Evolutionary conservation across 1,284 basidiomycete species (phyloP).

Genomic region (Moniliophthora roreri): DNA sequence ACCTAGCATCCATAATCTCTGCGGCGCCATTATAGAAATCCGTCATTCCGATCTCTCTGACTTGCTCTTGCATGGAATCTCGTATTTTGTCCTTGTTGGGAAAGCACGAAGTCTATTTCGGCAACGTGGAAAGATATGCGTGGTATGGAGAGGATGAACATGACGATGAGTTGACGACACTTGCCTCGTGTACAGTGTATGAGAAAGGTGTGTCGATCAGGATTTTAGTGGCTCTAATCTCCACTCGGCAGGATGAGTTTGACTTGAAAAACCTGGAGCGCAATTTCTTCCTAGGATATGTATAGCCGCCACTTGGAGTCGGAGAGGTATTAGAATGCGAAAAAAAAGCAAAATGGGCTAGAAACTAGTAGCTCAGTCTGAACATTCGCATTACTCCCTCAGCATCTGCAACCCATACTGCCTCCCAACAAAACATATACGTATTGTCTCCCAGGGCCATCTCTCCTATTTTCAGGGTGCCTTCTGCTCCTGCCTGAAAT

Average conservation of each 20-base stretch:
- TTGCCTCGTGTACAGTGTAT: slow-evolving; percentile 22
- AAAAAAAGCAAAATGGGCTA: too few relatives aligned
- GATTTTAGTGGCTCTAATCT: slow-evolving; percentile 18
- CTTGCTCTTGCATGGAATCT: slow-evolving; percentile 18
- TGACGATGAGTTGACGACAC: slow-evolving; percentile 17
- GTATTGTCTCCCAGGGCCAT: slow-evolving; percentile 19
- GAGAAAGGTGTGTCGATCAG: slow-evolving; percentile 18
- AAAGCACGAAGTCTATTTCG: slow-evolving; percentile 18
- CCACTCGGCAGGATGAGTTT: slow-evolving; percentile 18
- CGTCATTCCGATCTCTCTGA: slow-evolving; percentile 20
- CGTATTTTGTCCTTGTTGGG: slow-evolving; percentile 16
- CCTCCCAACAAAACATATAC: slow-evolving; percentile 17
- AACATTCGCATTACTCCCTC: slow-evolving; percentile 8
- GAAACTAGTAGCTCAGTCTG: neutral
- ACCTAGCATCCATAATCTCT: slow-evolving; percentile 16
- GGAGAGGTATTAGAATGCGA: slow-evolving; percentile 13
- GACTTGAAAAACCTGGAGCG: slow-evolving; percentile 16
- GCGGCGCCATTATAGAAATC: slow-evolving; percentile 16
- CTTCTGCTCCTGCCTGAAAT: slow-evolving; percentile 14
- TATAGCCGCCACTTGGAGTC: slow-evolving; percentile 16
- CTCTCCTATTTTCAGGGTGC: neutral
- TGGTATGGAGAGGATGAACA: slow-evolving; percentile 13
- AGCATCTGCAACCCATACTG: slow-evolving; percentile 18
- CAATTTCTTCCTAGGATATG: slow-evolving; percentile 17
- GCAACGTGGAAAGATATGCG: slow-evolving; percentile 13